These are phyloP conservation scores for Saxophila tyrrhenica DNA, from an alignment of 495 filamentous ascomycete species.

Conservation along the genomic window DNA sequence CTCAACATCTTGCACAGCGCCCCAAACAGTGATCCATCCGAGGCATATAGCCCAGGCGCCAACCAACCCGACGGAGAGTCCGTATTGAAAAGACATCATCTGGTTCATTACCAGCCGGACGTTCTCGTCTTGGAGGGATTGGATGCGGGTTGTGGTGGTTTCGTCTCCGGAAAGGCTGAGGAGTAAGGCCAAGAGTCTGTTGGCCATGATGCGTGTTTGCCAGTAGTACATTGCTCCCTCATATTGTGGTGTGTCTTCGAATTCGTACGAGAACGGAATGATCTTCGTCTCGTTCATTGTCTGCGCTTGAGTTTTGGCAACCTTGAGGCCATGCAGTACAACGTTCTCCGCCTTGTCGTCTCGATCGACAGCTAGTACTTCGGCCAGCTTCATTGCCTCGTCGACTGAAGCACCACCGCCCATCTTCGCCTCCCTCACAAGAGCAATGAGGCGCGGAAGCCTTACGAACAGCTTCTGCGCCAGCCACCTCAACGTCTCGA, in stretches of 20 bases:
- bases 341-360: neutral
- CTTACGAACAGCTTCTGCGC: neutral
- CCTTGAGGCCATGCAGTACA: neutral
- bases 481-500: neutral
- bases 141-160: neutral
- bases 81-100: neutral
- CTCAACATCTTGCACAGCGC: neutral
- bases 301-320: neutral
- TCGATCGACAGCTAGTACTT: neutral
- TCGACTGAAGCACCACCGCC: neutral
- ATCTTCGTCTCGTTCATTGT: neutral
- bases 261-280: neutral
- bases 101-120: neutral
- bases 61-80: neutral
- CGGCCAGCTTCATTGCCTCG: neutral
- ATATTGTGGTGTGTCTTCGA: neutral
- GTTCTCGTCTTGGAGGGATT: neutral
- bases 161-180: neutral
- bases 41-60: neutral
- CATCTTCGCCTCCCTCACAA: neutral
- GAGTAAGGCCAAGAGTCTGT: neutral
- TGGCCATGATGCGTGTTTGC: neutral
- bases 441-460: neutral
- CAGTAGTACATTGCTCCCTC: neutral
- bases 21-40: neutral